Evolutionary conservation across 176 grass and related monocot species (phyloP).

Genomic region (Hsuehochloa calcarea): DNA sequence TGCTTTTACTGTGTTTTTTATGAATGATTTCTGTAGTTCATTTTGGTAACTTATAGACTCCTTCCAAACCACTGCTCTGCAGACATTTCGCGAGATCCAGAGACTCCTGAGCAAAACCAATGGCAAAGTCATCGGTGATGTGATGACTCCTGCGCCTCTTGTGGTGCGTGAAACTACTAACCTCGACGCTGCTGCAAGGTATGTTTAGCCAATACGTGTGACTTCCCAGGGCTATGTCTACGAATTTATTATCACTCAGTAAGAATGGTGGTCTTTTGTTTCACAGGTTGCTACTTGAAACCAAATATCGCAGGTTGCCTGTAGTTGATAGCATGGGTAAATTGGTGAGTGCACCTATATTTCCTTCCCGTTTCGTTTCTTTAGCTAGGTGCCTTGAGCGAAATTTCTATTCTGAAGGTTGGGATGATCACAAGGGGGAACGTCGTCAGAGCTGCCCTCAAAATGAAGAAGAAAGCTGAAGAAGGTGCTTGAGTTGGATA

Average conservation of each 20-base stretch:
- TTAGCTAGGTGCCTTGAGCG: background rate
- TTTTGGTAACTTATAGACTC: conserved; percentile 25
- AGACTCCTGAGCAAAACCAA: conserved; percentile 86
- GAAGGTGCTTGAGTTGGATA: conserved; percentile 20
- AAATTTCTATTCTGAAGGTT: conserved; percentile 32
- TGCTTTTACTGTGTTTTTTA: background rate
- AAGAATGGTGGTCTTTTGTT: no score
- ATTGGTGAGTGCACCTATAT: no score
- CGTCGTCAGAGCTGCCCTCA: conserved; percentile 44
- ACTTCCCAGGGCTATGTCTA: conserved; percentile 1
- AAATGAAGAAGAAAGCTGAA: conserved; percentile 42
- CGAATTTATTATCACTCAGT: background rate
- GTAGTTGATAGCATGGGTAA: background rate
- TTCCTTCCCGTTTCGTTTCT: background rate
- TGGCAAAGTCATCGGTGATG: conserved; percentile 75
- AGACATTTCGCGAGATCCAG: conserved; percentile 92
- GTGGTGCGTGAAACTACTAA: conserved; percentile 86
- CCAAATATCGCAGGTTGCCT: background rate
- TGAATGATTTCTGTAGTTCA: background rate
- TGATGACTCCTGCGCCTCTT: conserved; percentile 77
- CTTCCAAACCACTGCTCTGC: background rate
- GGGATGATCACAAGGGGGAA: conserved; percentile 54
- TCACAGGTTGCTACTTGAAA: background rate
- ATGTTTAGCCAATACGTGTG: conserved; percentile 16
- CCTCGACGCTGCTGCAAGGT: conserved; percentile 90